Evolutionary conservation across 306 rosid genomes (phyloP).

Genomic region (Biancaea sappan): DNA sequence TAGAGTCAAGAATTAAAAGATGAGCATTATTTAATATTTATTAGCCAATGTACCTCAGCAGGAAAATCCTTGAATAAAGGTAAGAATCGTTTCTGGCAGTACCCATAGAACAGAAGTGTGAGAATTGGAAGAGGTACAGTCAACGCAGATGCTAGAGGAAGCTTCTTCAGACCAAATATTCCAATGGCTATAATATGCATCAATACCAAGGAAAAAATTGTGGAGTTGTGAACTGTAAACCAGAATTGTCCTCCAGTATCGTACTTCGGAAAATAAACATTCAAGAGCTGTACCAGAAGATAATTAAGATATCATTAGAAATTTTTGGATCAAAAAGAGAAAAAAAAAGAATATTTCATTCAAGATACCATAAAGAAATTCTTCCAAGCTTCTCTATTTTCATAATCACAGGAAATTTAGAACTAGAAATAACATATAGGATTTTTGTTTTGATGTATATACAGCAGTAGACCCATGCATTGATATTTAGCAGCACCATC

Average conservation of each 20-base stretch:
- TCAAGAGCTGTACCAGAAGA: constrained; percentile 58
- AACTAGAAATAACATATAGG: not conserved
- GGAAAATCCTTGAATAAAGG: constrained; percentile 65
- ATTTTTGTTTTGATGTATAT: not conserved
- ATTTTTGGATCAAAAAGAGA: constrained; percentile 10
- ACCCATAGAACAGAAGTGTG: constrained; percentile 78
- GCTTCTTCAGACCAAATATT: constrained; percentile 68
- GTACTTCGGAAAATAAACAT: constrained; percentile 67
- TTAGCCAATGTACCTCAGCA: constrained; percentile 56
- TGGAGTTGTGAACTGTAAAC: constrained; percentile 72
- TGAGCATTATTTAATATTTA: not conserved
- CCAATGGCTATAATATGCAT: constrained; percentile 90
- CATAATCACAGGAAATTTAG: not conserved
- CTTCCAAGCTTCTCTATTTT: constrained; percentile 17
- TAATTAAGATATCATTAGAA: constrained; percentile 20
- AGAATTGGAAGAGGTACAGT: constrained; percentile 78
- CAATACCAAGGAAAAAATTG: constrained; percentile 69
- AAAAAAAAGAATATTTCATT: constrained; percentile 8
- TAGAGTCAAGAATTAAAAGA: constrained; percentile 29
- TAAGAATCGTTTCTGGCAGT: constrained; percentile 68
- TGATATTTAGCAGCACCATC: not conserved
- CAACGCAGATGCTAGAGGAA: constrained; percentile 65
- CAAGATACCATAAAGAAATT: constrained; percentile 6
- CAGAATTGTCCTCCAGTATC: constrained; percentile 78
- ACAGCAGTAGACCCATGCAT: not conserved